A percentile compares a stretch with the other conserved stretches of the same genome.
phyloP scores from a whole-genome alignment of 257 asterid species.

The Paraleonurus japonicus region DNA sequence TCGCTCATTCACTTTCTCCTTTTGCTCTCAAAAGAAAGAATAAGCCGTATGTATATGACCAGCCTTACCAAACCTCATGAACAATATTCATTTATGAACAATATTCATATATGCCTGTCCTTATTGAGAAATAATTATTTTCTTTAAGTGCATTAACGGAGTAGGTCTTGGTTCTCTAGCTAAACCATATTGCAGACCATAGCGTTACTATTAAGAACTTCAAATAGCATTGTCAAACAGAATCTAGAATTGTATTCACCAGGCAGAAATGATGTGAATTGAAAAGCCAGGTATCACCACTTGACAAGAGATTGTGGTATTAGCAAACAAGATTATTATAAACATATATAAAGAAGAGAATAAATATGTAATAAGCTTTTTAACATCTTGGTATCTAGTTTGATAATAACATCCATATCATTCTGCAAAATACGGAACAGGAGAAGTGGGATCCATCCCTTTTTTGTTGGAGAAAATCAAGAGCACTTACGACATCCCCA shows the following conservation, averaged over 20 bases:
- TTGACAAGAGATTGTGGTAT: not conserved
- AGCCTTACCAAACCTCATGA: not conserved
- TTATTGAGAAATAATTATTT: not conserved
- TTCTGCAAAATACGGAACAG: not conserved
- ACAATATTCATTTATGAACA: not conserved
- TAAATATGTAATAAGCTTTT: not conserved
- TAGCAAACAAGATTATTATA: not conserved
- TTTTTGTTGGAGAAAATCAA: not conserved
- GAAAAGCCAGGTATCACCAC: not conserved
- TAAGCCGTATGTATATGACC: not conserved
- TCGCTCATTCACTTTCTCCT: not conserved
- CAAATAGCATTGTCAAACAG: not conserved
- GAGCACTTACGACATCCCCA: slow-evolving; percentile 95
- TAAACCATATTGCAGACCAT: not conserved
- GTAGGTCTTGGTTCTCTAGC: not conserved
- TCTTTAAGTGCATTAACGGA: not conserved
- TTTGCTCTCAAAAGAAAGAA: not conserved
- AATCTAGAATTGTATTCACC: not conserved
- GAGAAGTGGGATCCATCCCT: not conserved
- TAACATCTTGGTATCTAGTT: not conserved
- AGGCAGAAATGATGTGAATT: not conserved
- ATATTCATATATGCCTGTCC: not conserved
- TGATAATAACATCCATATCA: not conserved
- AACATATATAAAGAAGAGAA: not conserved
- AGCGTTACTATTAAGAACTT: not conserved